A percentile compares a stretch with the other conserved stretches of the same genome.
These are phyloP conservation scores for Dysphania ambrosioides DNA, from an alignment of 148 eudicot species.

Conservation along the genomic window DNA sequence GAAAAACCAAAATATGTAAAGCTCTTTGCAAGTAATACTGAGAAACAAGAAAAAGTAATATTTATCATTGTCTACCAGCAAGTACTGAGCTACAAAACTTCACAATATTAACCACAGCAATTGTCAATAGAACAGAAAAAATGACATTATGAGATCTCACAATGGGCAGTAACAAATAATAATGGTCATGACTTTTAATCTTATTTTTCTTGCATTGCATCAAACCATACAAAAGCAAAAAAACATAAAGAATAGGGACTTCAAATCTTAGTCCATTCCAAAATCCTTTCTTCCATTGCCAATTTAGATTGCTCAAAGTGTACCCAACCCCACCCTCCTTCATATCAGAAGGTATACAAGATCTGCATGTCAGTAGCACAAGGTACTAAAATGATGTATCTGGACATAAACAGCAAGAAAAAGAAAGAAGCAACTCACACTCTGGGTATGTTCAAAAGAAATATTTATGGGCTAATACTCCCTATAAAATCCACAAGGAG, in stretches of 20 bases:
- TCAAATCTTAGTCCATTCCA: too few species aligned
- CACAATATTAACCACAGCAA: not conserved
- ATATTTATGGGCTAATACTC: not conserved
- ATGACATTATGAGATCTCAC: not conserved
- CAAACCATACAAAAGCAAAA: not conserved
- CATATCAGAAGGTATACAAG: not conserved
- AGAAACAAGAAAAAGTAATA: too few species aligned
- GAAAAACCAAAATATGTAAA: too few species aligned
- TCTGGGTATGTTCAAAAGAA: too few species aligned
- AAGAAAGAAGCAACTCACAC: too few species aligned
- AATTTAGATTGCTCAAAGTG: not conserved
- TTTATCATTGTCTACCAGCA: not conserved
- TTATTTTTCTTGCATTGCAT: not conserved
- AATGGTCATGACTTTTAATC: not conserved
- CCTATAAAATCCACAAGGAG: not conserved
- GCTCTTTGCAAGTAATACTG: too few species aligned
- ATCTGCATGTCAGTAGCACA: not conserved
- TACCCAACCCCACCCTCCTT: not conserved
- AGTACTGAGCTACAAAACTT: not conserved
- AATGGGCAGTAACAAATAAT: not conserved
- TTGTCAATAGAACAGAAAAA: not conserved
- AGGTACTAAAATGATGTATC: not conserved
- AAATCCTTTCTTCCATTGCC: not conserved
- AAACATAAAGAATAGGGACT: not conserved
- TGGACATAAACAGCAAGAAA: not conserved